These are phyloP conservation scores for Phytophthora ohioensis DNA, from an alignment of 352 stramenopile genomes.

Conservation along the genomic window DNA sequence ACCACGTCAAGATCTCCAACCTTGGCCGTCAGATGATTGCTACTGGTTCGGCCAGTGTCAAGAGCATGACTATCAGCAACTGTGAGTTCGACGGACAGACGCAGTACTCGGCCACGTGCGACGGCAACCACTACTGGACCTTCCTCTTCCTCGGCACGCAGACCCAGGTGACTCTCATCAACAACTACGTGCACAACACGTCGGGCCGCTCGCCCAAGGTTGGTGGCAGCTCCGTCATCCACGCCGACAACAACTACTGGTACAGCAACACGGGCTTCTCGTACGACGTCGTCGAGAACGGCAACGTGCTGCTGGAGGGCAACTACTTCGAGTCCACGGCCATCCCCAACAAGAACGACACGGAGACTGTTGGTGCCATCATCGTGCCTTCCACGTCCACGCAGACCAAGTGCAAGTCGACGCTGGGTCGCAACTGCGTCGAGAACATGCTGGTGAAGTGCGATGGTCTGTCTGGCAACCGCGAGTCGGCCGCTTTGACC, in stretches of 20 bases:
- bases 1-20: constrained; percentile 56
- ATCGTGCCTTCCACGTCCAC: constrained; percentile 18
- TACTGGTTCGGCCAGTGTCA: constrained; percentile 42
- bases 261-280: constrained; percentile 47
- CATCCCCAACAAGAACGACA: constrained; percentile 19
- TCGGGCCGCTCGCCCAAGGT: constrained; percentile 49
- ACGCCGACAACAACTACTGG: constrained; percentile 62
- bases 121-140: constrained; percentile 62
- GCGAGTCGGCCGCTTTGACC: constrained; percentile 19
- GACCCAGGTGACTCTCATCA: constrained; percentile 41
- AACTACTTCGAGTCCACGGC: constrained; percentile 56
- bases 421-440: constrained; percentile 39
- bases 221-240: constrained; percentile 33
- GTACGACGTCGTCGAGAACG: constrained; percentile 46
- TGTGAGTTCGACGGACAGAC: constrained; percentile 59
- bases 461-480: constrained; percentile 19
- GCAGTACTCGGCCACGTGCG: constrained; percentile 51
- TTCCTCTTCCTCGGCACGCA: constrained; percentile 43
- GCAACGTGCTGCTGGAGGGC: constrained; percentile 49
- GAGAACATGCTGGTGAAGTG: constrained; percentile 38
- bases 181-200: constrained; percentile 55
- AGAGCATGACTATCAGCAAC: constrained; percentile 62
- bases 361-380: constrained; percentile 23
- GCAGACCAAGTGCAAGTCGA: constrained; percentile 26
- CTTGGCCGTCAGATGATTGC: constrained; percentile 56